Evolutionary conservation across 2,329 filamentous ascomycete species (phyloP), one percentile per base, ranked within the genome.

Genomic region (Nemania diffusa): DNA sequence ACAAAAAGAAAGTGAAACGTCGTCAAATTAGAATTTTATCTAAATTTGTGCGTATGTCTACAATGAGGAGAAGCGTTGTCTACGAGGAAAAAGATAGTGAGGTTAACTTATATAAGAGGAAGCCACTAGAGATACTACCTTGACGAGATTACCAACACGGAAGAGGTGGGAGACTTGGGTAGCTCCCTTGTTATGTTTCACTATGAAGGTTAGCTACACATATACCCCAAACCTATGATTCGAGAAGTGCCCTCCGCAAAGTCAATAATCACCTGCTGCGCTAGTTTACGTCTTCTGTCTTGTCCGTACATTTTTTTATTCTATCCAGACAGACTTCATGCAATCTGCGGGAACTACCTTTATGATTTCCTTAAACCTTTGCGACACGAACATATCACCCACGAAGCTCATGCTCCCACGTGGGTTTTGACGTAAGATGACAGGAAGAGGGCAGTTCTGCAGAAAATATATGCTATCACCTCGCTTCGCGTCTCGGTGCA

Each of bases 401-500:
- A 62, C 27, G 24, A 48, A 56, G 17, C 13, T 57, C 15, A 55
- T 48, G 11, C 4, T n/a, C 9, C 53, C 17, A 22, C 13, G 3
- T 8, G 17, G 13, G 1, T n/a, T 9, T 20, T 6, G 56, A 5
- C 63, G 63, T 22, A 65, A 27, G 26, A 68, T 22, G 24, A 65
- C 65, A 56, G 61, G 61, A 32, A 64, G 46, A n/a, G 65, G 61
- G 51, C 65, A 65, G 29, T 68, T 64, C 51, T 64, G 40, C 32
- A 57, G 44, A 17, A 65, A 20, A 27, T 64, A 64, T 15, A 64
- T 32, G 2, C 22, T 8, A 26, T 65, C 62, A 13, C 57, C 53
- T 40, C 17, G 40, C 20, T 40, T 24, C 3, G 58, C 37, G 6
- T 62, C 64, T 37, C 59, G 32, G 27, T 55, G 27, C 26, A 63